Conservation (phyloP, 140 eudicot genomes). For the Cichorium intybus region DNA sequence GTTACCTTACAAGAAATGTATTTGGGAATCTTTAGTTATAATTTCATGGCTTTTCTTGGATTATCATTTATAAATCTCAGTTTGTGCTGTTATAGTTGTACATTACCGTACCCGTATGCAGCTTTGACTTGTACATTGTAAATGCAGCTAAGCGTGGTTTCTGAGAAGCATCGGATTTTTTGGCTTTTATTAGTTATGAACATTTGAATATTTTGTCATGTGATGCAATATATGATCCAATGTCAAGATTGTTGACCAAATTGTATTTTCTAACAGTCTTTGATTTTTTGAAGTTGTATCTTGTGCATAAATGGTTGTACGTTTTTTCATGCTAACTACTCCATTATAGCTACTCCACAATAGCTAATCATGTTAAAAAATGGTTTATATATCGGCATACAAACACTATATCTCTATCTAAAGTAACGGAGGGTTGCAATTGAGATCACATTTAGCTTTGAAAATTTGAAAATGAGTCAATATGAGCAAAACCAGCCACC, state of each 20-base stretch:
- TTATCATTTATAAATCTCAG: slow-evolving; percentile 8
- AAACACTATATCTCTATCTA: slow-evolving; percentile 3
- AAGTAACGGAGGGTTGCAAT: slow-evolving; percentile 5
- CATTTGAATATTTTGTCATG: neutral
- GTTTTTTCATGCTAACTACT: slow-evolving; percentile 21
- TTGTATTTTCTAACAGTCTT: neutral
- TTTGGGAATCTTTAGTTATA: slow-evolving; percentile 1
- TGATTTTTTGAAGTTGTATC: slow-evolving; percentile 8
- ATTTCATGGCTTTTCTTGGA: slow-evolving; percentile 6
- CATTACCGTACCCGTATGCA: slow-evolving; percentile 7
- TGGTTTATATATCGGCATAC: slow-evolving; percentile 8
- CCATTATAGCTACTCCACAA: slow-evolving; percentile 41
- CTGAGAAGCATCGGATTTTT: neutral
- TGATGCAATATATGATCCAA: slow-evolving; percentile 14
- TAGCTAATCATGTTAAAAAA: slow-evolving; percentile 5
- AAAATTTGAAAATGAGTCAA: slow-evolving; percentile 30
- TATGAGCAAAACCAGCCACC: slow-evolving; percentile 30
- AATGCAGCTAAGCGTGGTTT: slow-evolving; percentile 4
- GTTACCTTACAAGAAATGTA: slow-evolving; percentile 20
- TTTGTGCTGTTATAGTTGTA: slow-evolving; percentile 17
- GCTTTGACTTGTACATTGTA: slow-evolving; percentile 23
- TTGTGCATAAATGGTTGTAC: neutral
- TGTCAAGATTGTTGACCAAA: slow-evolving; percentile 30
- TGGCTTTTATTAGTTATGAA: neutral
- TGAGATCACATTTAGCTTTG: slow-evolving; percentile 11